phyloP scores from a whole-genome alignment of 1,284 basidiomycete species.

The Moesziomyces globuligerus region DNA sequence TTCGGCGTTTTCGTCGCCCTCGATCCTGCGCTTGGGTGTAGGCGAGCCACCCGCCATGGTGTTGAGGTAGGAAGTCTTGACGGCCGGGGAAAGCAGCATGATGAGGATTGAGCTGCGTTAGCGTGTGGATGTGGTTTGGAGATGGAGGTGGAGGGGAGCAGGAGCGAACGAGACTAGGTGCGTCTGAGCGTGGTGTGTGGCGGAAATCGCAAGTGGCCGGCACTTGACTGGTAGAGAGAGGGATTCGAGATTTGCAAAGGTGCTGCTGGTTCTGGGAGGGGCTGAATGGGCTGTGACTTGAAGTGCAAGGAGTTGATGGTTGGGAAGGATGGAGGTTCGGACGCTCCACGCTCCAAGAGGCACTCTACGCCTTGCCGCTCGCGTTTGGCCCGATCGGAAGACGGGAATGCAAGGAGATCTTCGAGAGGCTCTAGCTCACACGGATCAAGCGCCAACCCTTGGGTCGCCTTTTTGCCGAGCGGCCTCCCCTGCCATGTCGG shows the following conservation, averaged over 20 bases:
- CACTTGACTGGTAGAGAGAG: constrained; percentile 1
- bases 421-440: constrained; percentile 1
- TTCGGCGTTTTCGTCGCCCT: constrained; percentile 29
- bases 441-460: background rate
- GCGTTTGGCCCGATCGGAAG: constrained; percentile 21
- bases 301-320: constrained; percentile 1
- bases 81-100: constrained; percentile 48
- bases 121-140: background rate
- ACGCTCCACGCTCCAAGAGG: constrained; percentile 1
- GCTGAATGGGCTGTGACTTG: background rate
- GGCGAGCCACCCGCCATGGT: constrained; percentile 39
- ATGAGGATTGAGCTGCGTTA: background rate
- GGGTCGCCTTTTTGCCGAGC: background rate
- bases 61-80: constrained; percentile 51
- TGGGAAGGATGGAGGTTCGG: constrained; percentile 7
- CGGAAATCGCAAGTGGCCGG: constrained; percentile 4
- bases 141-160: background rate
- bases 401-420: constrained; percentile 35
- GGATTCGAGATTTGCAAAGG: background rate
- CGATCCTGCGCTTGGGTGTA: constrained; percentile 37
- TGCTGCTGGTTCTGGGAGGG: background rate
- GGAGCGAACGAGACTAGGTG: background rate
- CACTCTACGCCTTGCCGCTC: background rate
- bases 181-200: background rate
- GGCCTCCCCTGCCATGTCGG: background rate